phyloP scores from a whole-genome alignment of 352 stramenopile genomes.

The Thraustochytrium sp. region DNA sequence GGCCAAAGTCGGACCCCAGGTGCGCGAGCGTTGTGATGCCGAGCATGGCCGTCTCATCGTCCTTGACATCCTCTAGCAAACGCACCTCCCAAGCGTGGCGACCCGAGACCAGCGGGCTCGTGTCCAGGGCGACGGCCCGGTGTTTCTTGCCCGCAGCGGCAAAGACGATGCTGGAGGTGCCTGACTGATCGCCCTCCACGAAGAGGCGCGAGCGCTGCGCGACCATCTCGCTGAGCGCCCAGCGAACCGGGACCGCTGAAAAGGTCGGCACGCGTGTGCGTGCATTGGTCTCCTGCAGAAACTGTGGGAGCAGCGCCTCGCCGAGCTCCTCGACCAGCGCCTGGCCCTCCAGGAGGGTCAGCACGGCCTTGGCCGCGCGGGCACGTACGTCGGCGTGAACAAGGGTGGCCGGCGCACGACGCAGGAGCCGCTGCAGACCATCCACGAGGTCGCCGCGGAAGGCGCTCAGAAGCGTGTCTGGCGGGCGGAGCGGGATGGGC shows the following conservation, averaged over 20 bases:
- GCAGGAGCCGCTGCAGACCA: background rate
- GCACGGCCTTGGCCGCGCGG: background rate
- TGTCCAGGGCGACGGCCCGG: conserved; percentile 13
- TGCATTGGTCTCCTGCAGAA: background rate
- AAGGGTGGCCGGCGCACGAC: background rate
- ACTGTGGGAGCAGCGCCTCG: background rate
- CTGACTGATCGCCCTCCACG: background rate
- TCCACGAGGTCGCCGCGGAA: background rate
- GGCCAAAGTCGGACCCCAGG: background rate
- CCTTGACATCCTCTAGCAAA: background rate
- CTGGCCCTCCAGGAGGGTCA: conserved; percentile 5
- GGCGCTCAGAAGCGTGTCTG: background rate
- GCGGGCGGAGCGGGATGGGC: conserved; percentile 4
- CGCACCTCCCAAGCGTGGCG: background rate
- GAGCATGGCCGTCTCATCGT: conserved; percentile 33
- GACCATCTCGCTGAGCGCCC: background rate
- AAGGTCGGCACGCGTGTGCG: background rate
- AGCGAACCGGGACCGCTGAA: background rate
- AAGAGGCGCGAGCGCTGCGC: background rate
- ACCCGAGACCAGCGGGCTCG: conserved; percentile 7
- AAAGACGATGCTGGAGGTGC: background rate
- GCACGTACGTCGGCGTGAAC: background rate
- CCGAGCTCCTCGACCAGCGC: background rate
- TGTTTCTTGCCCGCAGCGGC: conserved; percentile 18
- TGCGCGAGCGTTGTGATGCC: conserved; percentile 13